Evolutionary conservation across 192 early-diverging fungal genomes (phyloP).

Genomic region (Coemansia sp.): DNA sequence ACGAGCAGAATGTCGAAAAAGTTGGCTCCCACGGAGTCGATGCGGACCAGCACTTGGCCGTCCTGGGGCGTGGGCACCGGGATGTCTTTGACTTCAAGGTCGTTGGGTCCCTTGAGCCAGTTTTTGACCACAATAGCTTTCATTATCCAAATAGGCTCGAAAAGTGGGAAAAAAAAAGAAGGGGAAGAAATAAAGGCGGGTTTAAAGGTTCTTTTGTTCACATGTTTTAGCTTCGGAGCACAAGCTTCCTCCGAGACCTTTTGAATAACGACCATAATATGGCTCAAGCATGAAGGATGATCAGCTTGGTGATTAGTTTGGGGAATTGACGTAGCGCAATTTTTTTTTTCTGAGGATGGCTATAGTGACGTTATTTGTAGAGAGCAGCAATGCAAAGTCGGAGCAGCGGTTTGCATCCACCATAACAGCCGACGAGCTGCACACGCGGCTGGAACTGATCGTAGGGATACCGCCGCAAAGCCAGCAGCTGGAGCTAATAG

Average conservation of each 20-base stretch:
- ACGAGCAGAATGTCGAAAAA: conserved; percentile 76
- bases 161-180: neutral
- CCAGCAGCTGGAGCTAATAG: conserved; percentile 54
- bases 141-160: conserved; percentile 14
- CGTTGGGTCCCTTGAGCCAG: conserved; percentile 57
- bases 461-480: conserved; percentile 76
- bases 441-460: conserved; percentile 85
- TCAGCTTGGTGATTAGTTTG: too few relatives aligned
- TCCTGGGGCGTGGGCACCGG: conserved; percentile 59
- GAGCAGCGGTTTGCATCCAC: conserved; percentile 80
- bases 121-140: conserved; percentile 57
- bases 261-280: too few relatives aligned
- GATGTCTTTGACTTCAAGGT: conserved; percentile 56
- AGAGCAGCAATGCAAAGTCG: conserved; percentile 73
- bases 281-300: too few relatives aligned
- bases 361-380: conserved; percentile 89
- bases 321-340: too few relatives aligned
- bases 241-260: too few relatives aligned
- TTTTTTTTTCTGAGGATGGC: too few relatives aligned
- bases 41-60: conserved; percentile 63
- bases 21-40: conserved; percentile 68
- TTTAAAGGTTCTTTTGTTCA: too few relatives aligned
- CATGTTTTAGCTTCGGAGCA: too few relatives aligned
- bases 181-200: too few relatives aligned
- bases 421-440: conserved; percentile 18